Base-by-base conservation (phyloP, 2,329 filamentous ascomycete genomes). In the Nemania abortiva region DNA sequence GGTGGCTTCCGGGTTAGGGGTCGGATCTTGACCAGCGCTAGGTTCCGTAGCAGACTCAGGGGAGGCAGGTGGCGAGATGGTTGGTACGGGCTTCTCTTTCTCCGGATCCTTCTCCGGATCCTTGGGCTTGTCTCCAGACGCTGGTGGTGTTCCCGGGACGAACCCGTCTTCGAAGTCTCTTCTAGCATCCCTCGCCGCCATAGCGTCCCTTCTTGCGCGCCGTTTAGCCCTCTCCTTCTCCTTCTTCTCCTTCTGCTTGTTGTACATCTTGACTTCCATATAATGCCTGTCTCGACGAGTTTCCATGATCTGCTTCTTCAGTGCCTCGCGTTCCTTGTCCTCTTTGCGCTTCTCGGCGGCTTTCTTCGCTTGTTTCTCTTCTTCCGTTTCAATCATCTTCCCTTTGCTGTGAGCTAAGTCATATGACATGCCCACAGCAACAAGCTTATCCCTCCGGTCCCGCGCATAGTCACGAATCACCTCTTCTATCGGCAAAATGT, bases 361-460 rank as follows among this genome's bases (percentile, higher is more conserved):
- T 49, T 83, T 82, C 27, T 82, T 82, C 0, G 82, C 83, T 56
- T 81, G 80, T 76, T 84, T 85, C 71, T 87, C 83, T 68, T 86
- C 85, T 0, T 79, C 70, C 0, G 81, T 83, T 73, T 88, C 86
- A 11, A 84, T 79, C 29, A 85, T 74, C 31, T 82, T 83, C 3
- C 88, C 90, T 76, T 92, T 92, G 70, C 88, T 87, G 77, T 92
- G 90, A 0, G 91, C 90, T 6, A 92, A 84, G 72, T 93, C 91
- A 70, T 92, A 92, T 1, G 89, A 89, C 60, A 90, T 84, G 1
- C 91, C 91, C n/a, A 91, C 89, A 11, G 89, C 84, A 0, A 90
- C 84, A 1, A 97, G 85, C 79, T 97, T 97, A 74, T 94, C 92
- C 29, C 92, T 79, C 5, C 86, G 82, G 1, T 83, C 83, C 61